Conservation (phyloP, 805 yeast genomes). For the Tetrapisispora nanseiensis region DNA sequence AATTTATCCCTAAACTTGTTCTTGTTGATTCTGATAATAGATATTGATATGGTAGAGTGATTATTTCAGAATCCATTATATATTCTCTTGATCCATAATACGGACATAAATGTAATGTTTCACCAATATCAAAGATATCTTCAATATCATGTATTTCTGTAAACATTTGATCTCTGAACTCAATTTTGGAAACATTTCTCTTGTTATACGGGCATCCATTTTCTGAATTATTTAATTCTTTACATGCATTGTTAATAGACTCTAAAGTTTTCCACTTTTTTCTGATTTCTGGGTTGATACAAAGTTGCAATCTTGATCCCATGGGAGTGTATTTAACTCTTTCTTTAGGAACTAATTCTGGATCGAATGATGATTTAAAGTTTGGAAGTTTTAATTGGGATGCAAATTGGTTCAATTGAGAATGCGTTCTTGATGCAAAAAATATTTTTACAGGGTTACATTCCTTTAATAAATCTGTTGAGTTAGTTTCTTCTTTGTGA, state of each 20-base stretch:
- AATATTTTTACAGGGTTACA: slow-evolving; percentile 40
- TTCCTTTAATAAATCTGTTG: neutral
- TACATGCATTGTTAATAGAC: slow-evolving; percentile 70
- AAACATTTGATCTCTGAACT: slow-evolving; percentile 47
- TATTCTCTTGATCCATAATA: slow-evolving; percentile 65
- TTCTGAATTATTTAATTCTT: slow-evolving; percentile 48
- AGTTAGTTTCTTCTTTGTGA: slow-evolving; percentile 6
- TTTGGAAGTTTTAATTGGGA: slow-evolving; percentile 54
- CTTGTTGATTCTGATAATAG: slow-evolving; percentile 54
- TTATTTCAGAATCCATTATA: slow-evolving; percentile 53
- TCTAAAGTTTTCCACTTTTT: slow-evolving; percentile 37
- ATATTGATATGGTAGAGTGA: slow-evolving; percentile 80
- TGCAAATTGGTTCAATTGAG: slow-evolving; percentile 75
- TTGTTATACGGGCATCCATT: slow-evolving; percentile 26
- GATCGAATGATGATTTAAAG: slow-evolving; percentile 50
- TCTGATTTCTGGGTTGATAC: slow-evolving; percentile 56
- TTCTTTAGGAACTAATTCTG: slow-evolving; percentile 33
- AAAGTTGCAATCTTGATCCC: slow-evolving; percentile 78
- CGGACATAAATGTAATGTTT: slow-evolving; percentile 54
- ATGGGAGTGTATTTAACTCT: slow-evolving; percentile 58
- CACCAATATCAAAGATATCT: slow-evolving; percentile 57
- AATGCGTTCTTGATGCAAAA: slow-evolving; percentile 83
- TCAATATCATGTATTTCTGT: slow-evolving; percentile 66
- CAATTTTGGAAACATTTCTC: slow-evolving; percentile 20
- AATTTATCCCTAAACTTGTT: slow-evolving; percentile 44